phyloP scores from a whole-genome alignment of 306 rosid genomes.

The Acacia crassicarpa region DNA sequence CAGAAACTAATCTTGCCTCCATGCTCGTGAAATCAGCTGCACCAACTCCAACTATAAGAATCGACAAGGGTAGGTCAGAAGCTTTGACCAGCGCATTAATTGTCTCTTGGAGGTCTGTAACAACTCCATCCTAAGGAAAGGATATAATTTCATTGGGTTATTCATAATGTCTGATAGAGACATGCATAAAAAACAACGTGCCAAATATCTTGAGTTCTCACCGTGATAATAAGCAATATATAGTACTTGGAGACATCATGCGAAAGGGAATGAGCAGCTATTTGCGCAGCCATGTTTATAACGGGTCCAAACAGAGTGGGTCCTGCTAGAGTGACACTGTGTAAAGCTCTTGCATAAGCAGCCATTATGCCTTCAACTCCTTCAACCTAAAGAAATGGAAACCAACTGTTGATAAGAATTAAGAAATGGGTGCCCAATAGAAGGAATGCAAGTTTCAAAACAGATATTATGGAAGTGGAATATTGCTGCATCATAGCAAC shows the following conservation, averaged over 20 bases:
- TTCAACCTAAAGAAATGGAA: conserved; percentile 51
- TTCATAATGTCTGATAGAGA: background rate
- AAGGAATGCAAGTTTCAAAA: background rate
- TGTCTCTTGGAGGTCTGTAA: conserved; percentile 88
- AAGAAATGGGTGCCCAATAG: background rate
- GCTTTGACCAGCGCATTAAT: conserved; percentile 74
- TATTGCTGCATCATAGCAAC: background rate
- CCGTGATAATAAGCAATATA: conserved; percentile 82
- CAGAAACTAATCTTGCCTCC: conserved; percentile 54
- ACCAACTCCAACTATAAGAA: conserved; percentile 92
- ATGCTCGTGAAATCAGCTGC: conserved; percentile 71
- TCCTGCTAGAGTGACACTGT: conserved; percentile 60
- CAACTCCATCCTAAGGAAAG: conserved; percentile 74
- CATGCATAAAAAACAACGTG: conserved; percentile 2
- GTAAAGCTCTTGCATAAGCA: conserved; percentile 66
- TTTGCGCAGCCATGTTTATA: conserved; percentile 68
- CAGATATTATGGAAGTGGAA: background rate
- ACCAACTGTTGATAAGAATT: background rate
- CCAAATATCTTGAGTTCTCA: conserved; percentile 41
- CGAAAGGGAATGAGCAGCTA: conserved; percentile 58
- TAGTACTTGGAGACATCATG: conserved; percentile 47
- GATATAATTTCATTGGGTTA: background rate
- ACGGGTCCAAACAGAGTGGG: conserved; percentile 90
- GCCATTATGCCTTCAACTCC: conserved; percentile 88
- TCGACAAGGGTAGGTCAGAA: conserved; percentile 82